Evolutionary conservation across 139 green algal genomes (phyloP).

Genomic region (Closterium sp.): DNA sequence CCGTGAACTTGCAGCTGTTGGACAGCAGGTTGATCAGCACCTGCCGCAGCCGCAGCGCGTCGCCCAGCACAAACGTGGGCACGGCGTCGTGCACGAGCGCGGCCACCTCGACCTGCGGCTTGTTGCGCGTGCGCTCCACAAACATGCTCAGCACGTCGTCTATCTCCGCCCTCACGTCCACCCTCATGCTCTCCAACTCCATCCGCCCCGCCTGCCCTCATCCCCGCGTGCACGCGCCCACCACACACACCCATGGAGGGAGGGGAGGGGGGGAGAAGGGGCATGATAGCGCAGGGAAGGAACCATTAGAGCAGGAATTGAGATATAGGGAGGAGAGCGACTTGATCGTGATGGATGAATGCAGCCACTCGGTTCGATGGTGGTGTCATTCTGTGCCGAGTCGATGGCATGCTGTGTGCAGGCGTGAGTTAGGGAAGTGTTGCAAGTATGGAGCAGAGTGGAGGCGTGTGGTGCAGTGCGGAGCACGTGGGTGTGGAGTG

Average conservation of each 20-base stretch:
- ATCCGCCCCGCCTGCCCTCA: slow-evolving; percentile 38
- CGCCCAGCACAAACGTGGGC: slow-evolving; percentile 24
- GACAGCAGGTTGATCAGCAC: slow-evolving; percentile 46
- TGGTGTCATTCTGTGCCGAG: too few relatives aligned
- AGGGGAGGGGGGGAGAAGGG: too few relatives aligned
- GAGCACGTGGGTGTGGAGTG: too few relatives aligned
- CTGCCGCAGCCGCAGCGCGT: slow-evolving; percentile 41
- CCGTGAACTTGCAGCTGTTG: slow-evolving; percentile 48
- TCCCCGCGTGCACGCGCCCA: background rate
- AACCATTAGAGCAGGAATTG: background rate
- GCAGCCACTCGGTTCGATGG: too few relatives aligned
- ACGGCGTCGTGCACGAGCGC: slow-evolving; percentile 35
- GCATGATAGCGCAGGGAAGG: too few relatives aligned
- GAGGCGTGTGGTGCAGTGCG: too few relatives aligned
- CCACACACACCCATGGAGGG: background rate
- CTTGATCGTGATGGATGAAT: background rate
- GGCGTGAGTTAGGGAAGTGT: too few relatives aligned
- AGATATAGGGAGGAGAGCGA: background rate
- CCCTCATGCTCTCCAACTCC: slow-evolving; percentile 36
- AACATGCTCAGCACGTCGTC: slow-evolving; percentile 51
- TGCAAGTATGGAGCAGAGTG: too few relatives aligned
- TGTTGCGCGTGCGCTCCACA: slow-evolving; percentile 36
- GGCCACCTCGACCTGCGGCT: slow-evolving; percentile 42
- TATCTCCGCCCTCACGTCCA: slow-evolving; percentile 45
- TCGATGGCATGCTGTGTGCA: background rate